Evolutionary conservation across 352 stramenopile species (phyloP), one percentile per base, ranked within the genome.

Genomic region (Phytophthora sojae): DNA sequence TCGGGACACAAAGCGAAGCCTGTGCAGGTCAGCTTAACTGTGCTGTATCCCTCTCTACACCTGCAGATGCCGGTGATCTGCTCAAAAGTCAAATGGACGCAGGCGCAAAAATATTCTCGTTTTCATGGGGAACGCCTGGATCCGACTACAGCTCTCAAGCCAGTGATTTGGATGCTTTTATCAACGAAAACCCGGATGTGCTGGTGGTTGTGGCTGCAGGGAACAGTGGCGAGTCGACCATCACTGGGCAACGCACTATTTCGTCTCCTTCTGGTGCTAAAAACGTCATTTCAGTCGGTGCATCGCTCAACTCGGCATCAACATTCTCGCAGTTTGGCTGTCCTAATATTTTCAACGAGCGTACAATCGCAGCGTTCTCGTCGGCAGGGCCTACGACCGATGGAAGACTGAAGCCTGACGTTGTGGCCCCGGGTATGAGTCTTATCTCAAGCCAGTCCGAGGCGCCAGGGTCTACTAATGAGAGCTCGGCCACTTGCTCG

Each of bases 191-290:
- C 69, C 91, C 90, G 0, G 88, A 97, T 4, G 78, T 92, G 9
- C 65, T 98, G 9, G 77, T 97, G 35, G 76, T 98, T 50, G 87
- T 97, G 17, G 93, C 93, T 1, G 93, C 92, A 8, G 92, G 93
- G 56, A 98, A 98, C 74, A 93, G 88, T 44, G 93, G 93, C 15
- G 91, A 97, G 53, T 73, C 86, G 7, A 80, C 83, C 6, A 70
- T 58, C 9, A 76, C 84, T 8, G 74, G 82, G n/a, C 73, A 80
- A 32, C 63, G 68, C 19, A 93, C 86, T 8, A 95, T 95, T 62
- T 93, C 86, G 29, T 95, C 88, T 17, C 88, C 88, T 4, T 92
- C 88, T 1, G 88, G 88, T 0, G 88, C 88, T 49, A 95, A 95
- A 76, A 95, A 95, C 42, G 88, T 94, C 7, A 91, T 95, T 61